Percentiles rank a stretch among this genome's conserved stretches.
phyloP scores from a whole-genome alignment of 805 yeast species.

The Aciculoconidium aculeatum region DNA sequence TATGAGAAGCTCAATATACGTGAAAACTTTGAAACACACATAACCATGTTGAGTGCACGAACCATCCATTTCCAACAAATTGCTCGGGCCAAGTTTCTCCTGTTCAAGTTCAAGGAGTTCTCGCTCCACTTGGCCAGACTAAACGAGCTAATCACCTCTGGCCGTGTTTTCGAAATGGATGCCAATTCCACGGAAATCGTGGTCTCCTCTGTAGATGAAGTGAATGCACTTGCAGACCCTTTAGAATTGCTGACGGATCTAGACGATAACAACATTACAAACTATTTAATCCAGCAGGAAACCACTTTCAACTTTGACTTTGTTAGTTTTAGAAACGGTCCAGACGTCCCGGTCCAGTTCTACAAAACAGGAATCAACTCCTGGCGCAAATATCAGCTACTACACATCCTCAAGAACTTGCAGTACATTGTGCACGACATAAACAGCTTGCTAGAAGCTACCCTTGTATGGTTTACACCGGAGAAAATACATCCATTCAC shows the following conservation, averaged over 20 bases:
- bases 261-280: neutral
- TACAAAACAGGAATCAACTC: constrained; percentile 12
- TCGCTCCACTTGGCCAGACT: constrained; percentile 4
- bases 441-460: too few relatives aligned
- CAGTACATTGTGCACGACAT: constrained; percentile 10
- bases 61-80: constrained; percentile 4
- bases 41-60: constrained; percentile 3
- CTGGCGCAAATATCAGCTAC: too few relatives aligned
- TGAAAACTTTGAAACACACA: neutral
- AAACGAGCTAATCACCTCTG: too few relatives aligned
- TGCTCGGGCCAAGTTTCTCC: constrained; percentile 7
- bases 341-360: constrained; percentile 7
- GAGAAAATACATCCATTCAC: neutral
- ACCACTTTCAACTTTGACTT: constrained; percentile 1
- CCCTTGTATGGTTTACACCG: constrained; percentile 3
- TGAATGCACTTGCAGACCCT: too few relatives aligned
- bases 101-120: constrained; percentile 11
- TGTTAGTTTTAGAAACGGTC: neutral
- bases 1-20: constrained; percentile 1
- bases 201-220: too few relatives aligned
- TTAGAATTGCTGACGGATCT: constrained; percentile 3
- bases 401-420: too few relatives aligned
- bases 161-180: too few relatives aligned
- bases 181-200: too few relatives aligned
- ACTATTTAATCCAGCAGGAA: constrained; percentile 1